phyloP scores from a whole-genome alignment of 164 flowering plant species.

The Paratinospora sagittata region DNA sequence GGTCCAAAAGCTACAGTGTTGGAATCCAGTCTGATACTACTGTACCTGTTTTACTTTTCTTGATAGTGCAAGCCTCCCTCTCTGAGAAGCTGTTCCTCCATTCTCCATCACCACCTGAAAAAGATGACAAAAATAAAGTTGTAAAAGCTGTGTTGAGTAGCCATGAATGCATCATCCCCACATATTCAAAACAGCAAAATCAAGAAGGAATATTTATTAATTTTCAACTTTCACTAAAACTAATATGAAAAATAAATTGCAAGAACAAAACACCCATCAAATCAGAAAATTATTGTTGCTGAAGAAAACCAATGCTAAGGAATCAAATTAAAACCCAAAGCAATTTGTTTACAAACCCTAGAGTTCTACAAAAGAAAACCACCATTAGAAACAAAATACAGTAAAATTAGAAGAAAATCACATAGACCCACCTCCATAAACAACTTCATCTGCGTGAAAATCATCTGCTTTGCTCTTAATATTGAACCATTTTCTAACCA shows the following conservation, averaged over 20 bases:
- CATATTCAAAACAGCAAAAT: constrained; percentile 14
- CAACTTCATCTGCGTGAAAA: constrained; percentile 65
- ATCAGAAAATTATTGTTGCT: not conserved
- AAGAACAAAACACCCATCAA: constrained; percentile 2
- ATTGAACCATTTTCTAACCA: constrained; percentile 86
- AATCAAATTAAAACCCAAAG: not conserved
- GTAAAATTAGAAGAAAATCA: not conserved
- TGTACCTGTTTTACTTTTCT: constrained; percentile 73
- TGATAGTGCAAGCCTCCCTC: constrained; percentile 64
- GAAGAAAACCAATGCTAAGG: constrained; percentile 6
- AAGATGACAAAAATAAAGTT: constrained; percentile 23
- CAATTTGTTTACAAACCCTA: not conserved
- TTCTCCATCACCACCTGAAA: constrained; percentile 67
- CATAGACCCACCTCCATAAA: constrained; percentile 35
- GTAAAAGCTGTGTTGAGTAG: constrained; percentile 8
- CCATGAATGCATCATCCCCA: constrained; percentile 12
- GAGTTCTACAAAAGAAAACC: not conserved
- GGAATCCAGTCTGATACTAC: constrained; percentile 14
- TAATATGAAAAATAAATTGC: not conserved
- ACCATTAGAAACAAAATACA: not conserved
- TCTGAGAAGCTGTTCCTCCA: constrained; percentile 74
- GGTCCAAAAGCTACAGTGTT: constrained; percentile 13
- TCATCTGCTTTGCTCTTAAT: constrained; percentile 77
- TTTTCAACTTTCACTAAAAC: not conserved
- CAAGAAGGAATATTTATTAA: not conserved